phyloP scores from a whole-genome alignment of 2,329 filamentous ascomycete species.

The Lasiodiplodia sp. region DNA sequence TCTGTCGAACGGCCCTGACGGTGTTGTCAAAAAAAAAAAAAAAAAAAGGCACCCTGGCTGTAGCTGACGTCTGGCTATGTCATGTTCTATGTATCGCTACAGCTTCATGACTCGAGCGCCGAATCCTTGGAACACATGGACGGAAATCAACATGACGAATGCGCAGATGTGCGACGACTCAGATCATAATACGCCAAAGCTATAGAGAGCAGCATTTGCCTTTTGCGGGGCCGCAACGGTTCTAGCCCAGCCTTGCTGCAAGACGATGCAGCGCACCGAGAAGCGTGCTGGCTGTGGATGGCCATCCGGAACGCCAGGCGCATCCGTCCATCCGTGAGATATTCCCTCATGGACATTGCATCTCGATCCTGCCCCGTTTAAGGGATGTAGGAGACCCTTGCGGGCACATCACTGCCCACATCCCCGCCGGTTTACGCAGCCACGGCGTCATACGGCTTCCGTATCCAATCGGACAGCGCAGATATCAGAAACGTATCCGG shows the following conservation, averaged over 20 bases:
- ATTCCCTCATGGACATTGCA: neutral
- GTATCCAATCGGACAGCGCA: conserved; percentile 9
- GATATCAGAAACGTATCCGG: neutral
- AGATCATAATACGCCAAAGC: too few relatives aligned
- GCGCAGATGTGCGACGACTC: too few relatives aligned
- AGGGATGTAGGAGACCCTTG: neutral
- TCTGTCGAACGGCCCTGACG: neutral
- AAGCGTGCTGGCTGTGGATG: neutral
- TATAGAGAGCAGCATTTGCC: too few relatives aligned
- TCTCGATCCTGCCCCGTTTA: neutral
- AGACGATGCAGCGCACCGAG: neutral
- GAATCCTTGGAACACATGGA: neutral
- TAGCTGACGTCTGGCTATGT: neutral
- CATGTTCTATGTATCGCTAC: neutral
- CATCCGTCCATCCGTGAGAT: conserved; percentile 11
- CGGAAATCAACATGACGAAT: neutral
- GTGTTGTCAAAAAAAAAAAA: neutral
- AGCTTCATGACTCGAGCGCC: conserved; percentile 3
- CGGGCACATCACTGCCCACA: conserved; percentile 4
- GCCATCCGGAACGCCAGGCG: neutral
- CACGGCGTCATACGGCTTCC: neutral
- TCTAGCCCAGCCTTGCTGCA: too few relatives aligned
- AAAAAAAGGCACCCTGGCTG: neutral
- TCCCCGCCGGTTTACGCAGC: neutral
- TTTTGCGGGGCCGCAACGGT: too few relatives aligned